Conservation (phyloP, 1,139 yeast genomes). For the Saccharomycopsis phalli region DNA sequence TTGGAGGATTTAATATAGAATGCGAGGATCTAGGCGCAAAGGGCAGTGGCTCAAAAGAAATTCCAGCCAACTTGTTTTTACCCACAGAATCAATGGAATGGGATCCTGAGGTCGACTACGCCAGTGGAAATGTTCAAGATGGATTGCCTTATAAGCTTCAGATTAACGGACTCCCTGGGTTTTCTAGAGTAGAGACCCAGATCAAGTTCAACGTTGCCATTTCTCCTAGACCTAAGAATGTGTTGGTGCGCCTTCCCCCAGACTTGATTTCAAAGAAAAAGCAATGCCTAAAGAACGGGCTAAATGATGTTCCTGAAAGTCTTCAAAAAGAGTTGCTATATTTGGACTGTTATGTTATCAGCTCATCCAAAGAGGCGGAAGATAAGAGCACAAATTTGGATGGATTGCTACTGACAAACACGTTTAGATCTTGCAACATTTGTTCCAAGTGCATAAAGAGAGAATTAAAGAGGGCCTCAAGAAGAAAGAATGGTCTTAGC, state of each 20-base stretch:
- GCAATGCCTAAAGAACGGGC: conserved; percentile 49
- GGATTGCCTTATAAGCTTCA: conserved; percentile 50
- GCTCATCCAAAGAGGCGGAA: conserved; percentile 26
- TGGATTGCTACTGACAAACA: conserved; percentile 29
- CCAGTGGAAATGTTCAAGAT: conserved; percentile 26
- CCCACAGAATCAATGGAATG: conserved; percentile 15
- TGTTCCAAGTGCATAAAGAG: conserved; percentile 85
- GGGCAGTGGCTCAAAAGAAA: neutral
- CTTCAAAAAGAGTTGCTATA: conserved; percentile 46
- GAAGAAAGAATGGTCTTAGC: conserved; percentile 62
- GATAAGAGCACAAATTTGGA: conserved; percentile 4
- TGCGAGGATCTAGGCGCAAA: neutral
- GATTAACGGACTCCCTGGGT: conserved; percentile 58
- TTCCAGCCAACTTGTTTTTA: conserved; percentile 13
- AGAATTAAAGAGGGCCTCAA: conserved; percentile 87
- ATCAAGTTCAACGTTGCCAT: conserved; percentile 64
- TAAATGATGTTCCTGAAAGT: conserved; percentile 33
- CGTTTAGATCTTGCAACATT: conserved; percentile 53
- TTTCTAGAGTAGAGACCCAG: conserved; percentile 92
- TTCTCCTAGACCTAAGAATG: conserved; percentile 66
- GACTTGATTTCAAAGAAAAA: conserved; percentile 85
- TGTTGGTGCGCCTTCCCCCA: conserved; percentile 67
- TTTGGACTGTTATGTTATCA: conserved; percentile 60
- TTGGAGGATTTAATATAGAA: conserved; percentile 11
- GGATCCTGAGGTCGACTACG: conserved; percentile 15